phyloP scores from a whole-genome alignment of 108 stramenopile species.

The Fragilaria radians region DNA sequence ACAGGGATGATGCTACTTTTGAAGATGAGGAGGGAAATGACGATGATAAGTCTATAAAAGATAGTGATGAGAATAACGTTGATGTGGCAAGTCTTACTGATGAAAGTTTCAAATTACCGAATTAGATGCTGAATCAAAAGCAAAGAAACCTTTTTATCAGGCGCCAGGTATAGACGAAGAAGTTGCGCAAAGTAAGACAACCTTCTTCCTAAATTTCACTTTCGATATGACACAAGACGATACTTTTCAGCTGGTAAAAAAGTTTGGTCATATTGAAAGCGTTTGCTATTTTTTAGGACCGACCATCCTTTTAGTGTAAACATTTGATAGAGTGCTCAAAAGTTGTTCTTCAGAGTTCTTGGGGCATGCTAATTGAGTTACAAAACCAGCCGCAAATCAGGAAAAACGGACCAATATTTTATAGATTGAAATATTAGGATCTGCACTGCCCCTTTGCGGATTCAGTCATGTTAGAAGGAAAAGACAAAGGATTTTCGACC shows the following conservation, averaged over 20 bases:
- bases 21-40: conserved; percentile 22
- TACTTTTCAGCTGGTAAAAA: conserved; percentile 67
- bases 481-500: no score
- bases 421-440: no score
- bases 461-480: no score
- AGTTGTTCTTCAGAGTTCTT: no score
- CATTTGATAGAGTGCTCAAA: no score
- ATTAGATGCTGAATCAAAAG: neutral
- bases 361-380: no score
- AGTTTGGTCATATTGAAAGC: conserved; percentile 76
- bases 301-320: no score
- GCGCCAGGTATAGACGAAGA: conserved; percentile 15
- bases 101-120: neutral
- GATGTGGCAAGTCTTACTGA: conserved; percentile 23
- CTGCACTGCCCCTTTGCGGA: no score
- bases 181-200: conserved; percentile 25
- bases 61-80: conserved; percentile 23
- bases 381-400: no score
- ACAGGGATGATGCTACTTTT: conserved; percentile 19
- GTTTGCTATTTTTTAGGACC: no score
- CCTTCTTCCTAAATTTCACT: conserved; percentile 93
- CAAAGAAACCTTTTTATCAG: conserved; percentile 5
- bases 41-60: conserved; percentile 19
- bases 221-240: conserved; percentile 90
- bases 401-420: no score